phyloP scores from a whole-genome alignment of 495 filamentous ascomycete species.

The Acidiella bohemica region DNA sequence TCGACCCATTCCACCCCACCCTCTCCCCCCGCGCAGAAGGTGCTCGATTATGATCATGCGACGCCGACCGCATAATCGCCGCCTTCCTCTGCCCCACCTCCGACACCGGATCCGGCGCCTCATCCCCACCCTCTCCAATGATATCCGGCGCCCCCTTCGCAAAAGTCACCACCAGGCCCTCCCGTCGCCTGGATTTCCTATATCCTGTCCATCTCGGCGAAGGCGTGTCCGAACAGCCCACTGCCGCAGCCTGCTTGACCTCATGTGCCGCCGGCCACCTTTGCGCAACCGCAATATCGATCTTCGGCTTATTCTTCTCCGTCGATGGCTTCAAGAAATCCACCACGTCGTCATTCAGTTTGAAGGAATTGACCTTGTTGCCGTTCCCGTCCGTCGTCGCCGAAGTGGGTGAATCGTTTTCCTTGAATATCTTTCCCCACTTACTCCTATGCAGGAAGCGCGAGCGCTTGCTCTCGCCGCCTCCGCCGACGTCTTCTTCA shows the following conservation, averaged over 20 bases:
- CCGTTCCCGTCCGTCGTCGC: neutral
- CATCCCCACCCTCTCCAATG: constrained; percentile 81
- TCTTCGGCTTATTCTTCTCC: constrained; percentile 23
- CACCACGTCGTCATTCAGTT: constrained; percentile 26
- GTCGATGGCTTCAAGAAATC: constrained; percentile 33
- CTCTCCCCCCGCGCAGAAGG: too few species aligned
- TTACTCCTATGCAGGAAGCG: constrained; percentile 13
- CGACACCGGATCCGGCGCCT: constrained; percentile 51
- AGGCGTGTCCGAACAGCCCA: neutral
- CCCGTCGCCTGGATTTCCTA: constrained; percentile 32
- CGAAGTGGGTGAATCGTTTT: constrained; percentile 3
- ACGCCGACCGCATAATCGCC: constrained; percentile 3
- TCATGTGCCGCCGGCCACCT: constrained; percentile 28
- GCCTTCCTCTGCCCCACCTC: constrained; percentile 47
- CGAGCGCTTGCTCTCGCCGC: constrained; percentile 1
- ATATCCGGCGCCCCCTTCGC: constrained; percentile 51
- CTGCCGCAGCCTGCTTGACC: constrained; percentile 5
- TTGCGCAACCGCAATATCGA: constrained; percentile 29
- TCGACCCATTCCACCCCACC: too few species aligned
- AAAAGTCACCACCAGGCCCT: constrained; percentile 61
- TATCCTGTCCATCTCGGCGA: constrained; percentile 4
- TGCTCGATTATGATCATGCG: too few species aligned
- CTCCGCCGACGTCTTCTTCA: constrained; percentile 11
- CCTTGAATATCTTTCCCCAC: constrained; percentile 17
- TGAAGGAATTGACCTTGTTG: constrained; percentile 9